Base-by-base conservation (phyloP, 306 rosid species). In the Glycine soja region DNA sequence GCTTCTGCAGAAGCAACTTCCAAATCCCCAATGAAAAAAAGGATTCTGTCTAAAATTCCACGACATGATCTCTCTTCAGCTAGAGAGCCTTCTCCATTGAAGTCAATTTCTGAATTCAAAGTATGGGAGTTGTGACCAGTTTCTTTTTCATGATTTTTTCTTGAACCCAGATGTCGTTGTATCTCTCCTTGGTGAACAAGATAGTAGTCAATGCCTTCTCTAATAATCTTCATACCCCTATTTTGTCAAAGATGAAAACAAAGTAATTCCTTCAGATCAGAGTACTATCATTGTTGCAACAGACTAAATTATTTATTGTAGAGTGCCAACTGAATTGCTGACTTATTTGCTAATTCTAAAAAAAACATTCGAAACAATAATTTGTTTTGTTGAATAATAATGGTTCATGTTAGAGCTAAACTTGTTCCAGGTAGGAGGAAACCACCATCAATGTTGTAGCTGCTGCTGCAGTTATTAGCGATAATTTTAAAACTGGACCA, bases 171-270 rank as follows among this genome's bases (percentile, higher is more conserved):
- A 87, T 86, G 69, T 62, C 86, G 80, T 85, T 85, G 93, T 4
- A 89, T 88, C 82, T 90, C 91, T 38, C 95, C 97, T 87, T 83
- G 94, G 82, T 87, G 95, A 90, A 90, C 90, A 72, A 92, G 91
- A 80, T 89, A 90, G 89, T 89, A 92, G 83, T 85, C 90, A 11
- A 65, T 76, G 10, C 92, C 93, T 85, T 92, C 97, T 84, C 93
- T 84, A 56, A 88, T 87, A 64, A 92, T 90, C 87, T 87, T 92
- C 87, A 90, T 69, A 57, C 95, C 92, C 88, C 95, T 92, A 54
- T 77, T 87, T 77, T 46, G 57, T 62, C 8, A 84, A 48, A 73
- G n/a, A 66, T 62, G 18, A 6, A 76, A 77, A 38, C 6, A 10
- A 51, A 61, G 36, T 19, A 79, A 61, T 65, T 74, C 45, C 58